Evolutionary conservation across 768 basidiomycete genomes (phyloP).

Genomic region (Suillus ampliporus): DNA sequence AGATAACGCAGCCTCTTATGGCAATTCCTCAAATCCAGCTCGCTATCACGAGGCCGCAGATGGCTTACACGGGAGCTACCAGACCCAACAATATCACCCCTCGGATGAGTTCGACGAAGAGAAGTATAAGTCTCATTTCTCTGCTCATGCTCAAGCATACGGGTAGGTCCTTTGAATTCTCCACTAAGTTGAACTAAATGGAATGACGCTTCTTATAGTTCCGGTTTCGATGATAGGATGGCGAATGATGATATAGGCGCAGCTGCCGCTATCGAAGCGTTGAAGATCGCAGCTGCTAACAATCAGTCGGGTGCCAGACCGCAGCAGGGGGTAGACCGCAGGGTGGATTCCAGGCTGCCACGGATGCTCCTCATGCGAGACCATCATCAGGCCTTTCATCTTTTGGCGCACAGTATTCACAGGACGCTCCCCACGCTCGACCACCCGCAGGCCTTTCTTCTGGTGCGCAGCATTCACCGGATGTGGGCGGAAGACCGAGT

Average conservation of each 20-base stretch:
- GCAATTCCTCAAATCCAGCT: slow-evolving; percentile 19
- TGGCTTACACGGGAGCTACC: slow-evolving; percentile 29
- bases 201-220: background rate
- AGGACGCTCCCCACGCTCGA: no score
- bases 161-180: slow-evolving; percentile 23
- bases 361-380: background rate
- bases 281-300: slow-evolving; percentile 31
- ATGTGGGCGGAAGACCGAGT: slow-evolving; percentile 4
- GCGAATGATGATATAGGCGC: slow-evolving; percentile 29
- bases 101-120: slow-evolving; percentile 15
- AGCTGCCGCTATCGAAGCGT: slow-evolving; percentile 37
- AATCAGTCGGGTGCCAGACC: slow-evolving; percentile 2
- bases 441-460: slow-evolving; percentile 27
- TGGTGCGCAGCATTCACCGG: slow-evolving; percentile 8
- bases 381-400: no score
- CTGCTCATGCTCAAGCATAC: slow-evolving; percentile 39
- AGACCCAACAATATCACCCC: slow-evolving; percentile 18
- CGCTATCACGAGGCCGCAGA: slow-evolving; percentile 23
- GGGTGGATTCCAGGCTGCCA: slow-evolving; percentile 3
- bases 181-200: background rate
- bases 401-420: no score
- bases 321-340: slow-evolving; percentile 9
- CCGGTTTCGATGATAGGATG: slow-evolving; percentile 23
- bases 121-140: slow-evolving; percentile 24
- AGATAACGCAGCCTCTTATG: slow-evolving; percentile 22